Evolutionary conservation across 257 asterid genomes (phyloP), one percentile per base, ranked within the genome.

Genomic region (Lycium ferocissimum): DNA sequence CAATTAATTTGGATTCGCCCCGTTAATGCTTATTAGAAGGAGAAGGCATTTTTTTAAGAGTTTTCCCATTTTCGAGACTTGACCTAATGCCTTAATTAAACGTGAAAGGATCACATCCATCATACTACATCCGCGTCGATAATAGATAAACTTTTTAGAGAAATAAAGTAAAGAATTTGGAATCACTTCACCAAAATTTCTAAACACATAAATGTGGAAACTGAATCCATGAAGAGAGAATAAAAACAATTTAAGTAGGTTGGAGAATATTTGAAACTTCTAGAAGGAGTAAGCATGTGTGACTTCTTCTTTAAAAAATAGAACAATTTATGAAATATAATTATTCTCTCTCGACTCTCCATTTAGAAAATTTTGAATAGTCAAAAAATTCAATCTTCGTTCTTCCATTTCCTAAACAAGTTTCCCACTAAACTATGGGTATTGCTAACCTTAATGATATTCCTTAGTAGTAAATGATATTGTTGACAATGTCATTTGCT

Each of bases 251-350:
- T 26, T 4, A 14, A 26, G 13, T 63, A 22, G 10, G 22, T 13
- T 22, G 15, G 12, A 72, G 18, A 43, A 43, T 72, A 43, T 72
- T 8, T 15, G 3, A 18, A 72, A 3, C 51, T 72, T 43, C 80
- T 18, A 43, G 57, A 43, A 71, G 79, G 56, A 71, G 35, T 71
- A 43, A 71, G 79, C 56, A 71, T 17, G 79, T 71, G 6, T 43
- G 56, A 71, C 56, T 71, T 71, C 7, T 38, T 71, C 6, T 17
- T 18, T 18, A 59, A n/a, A 26, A 26, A 26, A 26, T 26, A 26
- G 33, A 26, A 26, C 33, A 26, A 26, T 26, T 26, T 26, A 26
- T 26, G 33, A 26, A 26, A 26, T 26, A 56, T 4, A 56, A 56
- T 13, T 12, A 56, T 56, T 14, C 14, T 56, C 20, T 4, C 18